These are phyloP conservation scores for Phragmites australis DNA, from an alignment of 176 grass and related monocot species.

Conservation along the genomic window DNA sequence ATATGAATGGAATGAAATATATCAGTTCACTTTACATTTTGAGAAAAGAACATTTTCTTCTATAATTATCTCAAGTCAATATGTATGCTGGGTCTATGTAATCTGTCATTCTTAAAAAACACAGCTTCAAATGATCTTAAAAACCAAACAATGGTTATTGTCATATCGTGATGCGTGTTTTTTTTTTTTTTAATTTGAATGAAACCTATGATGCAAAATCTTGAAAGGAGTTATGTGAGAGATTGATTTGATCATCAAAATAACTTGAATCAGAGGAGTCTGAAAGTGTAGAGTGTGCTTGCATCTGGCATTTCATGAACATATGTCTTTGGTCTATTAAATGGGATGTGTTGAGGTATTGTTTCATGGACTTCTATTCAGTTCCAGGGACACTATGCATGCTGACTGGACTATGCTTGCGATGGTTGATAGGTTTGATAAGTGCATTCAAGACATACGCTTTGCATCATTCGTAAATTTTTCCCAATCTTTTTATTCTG, in stretches of 20 bases:
- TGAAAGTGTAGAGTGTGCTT: neutral
- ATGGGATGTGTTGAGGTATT: neutral
- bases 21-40: neutral
- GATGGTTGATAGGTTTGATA: neutral
- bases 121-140: slow-evolving; percentile 13
- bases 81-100: neutral
- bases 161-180: neutral
- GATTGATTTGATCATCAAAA: neutral
- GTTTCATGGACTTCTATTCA: neutral
- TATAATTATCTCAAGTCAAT: neutral
- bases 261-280: neutral
- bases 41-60: neutral
- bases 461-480: neutral
- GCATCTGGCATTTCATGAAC: neutral
- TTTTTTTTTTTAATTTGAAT: neutral
- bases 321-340: slow-evolving; percentile 20
- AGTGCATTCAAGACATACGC: neutral
- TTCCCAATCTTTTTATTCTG: neutral
- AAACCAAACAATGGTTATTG: neutral
- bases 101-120: neutral
- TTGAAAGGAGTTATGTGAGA: neutral
- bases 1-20: slow-evolving; percentile 15
- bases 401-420: neutral
- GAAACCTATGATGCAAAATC: slow-evolving; percentile 8
- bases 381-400: neutral